These are phyloP conservation scores for Aspergillus sp. DNA, from an alignment of 2,329 filamentous ascomycete species.

Conservation along the genomic window DNA sequence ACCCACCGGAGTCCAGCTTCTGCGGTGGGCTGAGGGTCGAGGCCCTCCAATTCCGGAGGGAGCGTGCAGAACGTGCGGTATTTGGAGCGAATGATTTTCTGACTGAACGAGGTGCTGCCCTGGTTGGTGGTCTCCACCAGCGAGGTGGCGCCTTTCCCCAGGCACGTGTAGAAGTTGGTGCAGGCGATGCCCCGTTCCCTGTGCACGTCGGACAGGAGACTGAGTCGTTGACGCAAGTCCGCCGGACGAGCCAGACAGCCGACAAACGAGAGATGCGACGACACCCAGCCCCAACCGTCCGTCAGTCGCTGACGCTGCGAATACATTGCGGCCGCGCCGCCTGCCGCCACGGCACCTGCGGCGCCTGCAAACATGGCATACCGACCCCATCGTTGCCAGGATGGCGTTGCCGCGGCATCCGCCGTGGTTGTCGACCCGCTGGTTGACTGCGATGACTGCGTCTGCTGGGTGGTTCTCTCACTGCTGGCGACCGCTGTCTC, in stretches of 20 bases:
- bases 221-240: slow-evolving; percentile 73
- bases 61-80: slow-evolving; percentile 88
- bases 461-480: slow-evolving; percentile 7
- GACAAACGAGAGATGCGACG: slow-evolving; percentile 90
- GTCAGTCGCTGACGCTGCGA: slow-evolving; percentile 77
- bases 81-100: slow-evolving; percentile 45
- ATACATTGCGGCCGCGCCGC: slow-evolving; percentile 82
- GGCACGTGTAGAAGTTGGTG: slow-evolving; percentile 80
- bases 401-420: slow-evolving; percentile 48
- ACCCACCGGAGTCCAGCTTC: slow-evolving; percentile 59
- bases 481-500: slow-evolving; percentile 10
- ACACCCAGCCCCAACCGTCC: slow-evolving; percentile 76
- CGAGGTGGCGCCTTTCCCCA: slow-evolving; percentile 65
- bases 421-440: slow-evolving; percentile 34
- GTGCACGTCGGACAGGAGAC: slow-evolving; percentile 64
- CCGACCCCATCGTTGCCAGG: slow-evolving; percentile 79
- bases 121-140: slow-evolving; percentile 24
- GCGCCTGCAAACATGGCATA: slow-evolving; percentile 84
- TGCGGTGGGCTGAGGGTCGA: slow-evolving; percentile 19
- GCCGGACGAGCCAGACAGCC: slow-evolving; percentile 82
- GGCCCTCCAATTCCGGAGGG: slow-evolving; percentile 54
- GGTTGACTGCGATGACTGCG: slow-evolving; percentile 21
- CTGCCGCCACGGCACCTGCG: slow-evolving; percentile 74
- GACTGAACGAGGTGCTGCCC: slow-evolving; percentile 30
- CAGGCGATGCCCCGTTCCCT: slow-evolving; percentile 70